Percentiles rank a stretch among this genome's conserved stretches.
Conservation (phyloP, 164 flowering plant species). For the Liquidambar formosana region DNA sequence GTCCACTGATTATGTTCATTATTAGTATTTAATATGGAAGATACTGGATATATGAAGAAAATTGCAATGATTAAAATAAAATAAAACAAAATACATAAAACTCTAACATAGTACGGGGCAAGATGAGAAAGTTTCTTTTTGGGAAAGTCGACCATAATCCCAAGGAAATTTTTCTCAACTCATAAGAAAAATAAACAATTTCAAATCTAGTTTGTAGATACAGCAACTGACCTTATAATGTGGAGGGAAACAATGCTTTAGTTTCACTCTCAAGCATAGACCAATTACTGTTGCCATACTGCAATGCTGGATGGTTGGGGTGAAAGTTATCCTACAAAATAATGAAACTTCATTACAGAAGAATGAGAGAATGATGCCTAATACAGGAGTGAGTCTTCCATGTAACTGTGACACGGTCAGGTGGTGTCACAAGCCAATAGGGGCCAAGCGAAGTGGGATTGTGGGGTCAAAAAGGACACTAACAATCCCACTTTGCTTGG, state of each 20-base stretch:
- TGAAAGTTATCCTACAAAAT: slow-evolving; percentile 62
- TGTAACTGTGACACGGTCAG: no score
- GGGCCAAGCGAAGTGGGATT: no score
- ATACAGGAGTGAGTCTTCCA: no score
- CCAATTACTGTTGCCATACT: slow-evolving; percentile 87
- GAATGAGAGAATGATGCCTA: no score
- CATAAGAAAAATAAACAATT: background rate
- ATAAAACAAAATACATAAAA: background rate
- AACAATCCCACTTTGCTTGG: no score
- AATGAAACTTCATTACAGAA: background rate
- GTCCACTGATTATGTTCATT: no score
- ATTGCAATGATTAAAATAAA: no score
- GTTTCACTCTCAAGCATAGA: slow-evolving; percentile 67
- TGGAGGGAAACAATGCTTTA: slow-evolving; percentile 64
- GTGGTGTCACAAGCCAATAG: no score
- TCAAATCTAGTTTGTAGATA: background rate
- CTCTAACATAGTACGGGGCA: background rate
- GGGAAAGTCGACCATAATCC: background rate
- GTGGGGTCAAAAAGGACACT: no score
- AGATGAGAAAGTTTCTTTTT: background rate
- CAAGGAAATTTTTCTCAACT: background rate
- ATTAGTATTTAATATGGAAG: no score
- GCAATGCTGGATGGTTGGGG: slow-evolving; percentile 81
- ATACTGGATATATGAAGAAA: no score
- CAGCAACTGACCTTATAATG: slow-evolving; percentile 60